Evolutionary conservation across 495 filamentous ascomycete genomes (phyloP), one percentile per base, ranked within the genome.

Genomic region (Trichoderma gamsii): DNA sequence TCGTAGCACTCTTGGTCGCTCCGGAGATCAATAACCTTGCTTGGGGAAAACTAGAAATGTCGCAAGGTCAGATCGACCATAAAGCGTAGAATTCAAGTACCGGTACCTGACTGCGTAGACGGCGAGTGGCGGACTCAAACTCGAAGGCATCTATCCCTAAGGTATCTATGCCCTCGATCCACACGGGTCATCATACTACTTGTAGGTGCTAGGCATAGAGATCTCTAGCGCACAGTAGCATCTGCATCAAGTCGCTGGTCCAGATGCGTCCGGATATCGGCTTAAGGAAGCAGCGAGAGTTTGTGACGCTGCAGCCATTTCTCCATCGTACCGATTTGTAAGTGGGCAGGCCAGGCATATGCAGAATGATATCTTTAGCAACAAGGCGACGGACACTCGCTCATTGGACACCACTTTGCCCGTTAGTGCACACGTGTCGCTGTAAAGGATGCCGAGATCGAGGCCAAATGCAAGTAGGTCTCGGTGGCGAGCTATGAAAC

Each of bases 391-490:
- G 13, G 25, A 4, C 5, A 25, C n/a, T 21, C 56, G 12, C 15
- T 32, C 56, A 61, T 61, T 61, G 56, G 25, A 32, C 29, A 61
- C 29, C 7, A 13, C 56, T 61, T 32, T 7, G 56, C 11, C 56
- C 25, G n/a, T 61, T 61, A 61, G 56, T 25, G 56, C 27, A 61
- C 56, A 61, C 56, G 56, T 61, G 56, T 61, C 56, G 56, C 23
- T 61, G 56, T 32, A 32, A 52, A 29, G 56, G 56, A 32, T 27
- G 27, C 49, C 49, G 56, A 61, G 56, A 61, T 25, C 27, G 23
- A 61, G 12, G 44, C 49, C n/a, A 29, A 9, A 32, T 61, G 56
- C 25, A 25, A 61, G 56, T 32, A 11, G 56, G 23, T 32, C 16
- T 12, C 25, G 4, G 56, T 61, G 56, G 56, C 56, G 27, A 61